Evolutionary conservation across 192 early-diverging fungal genomes (phyloP).

Genomic region (Piromyces finnis): DNA sequence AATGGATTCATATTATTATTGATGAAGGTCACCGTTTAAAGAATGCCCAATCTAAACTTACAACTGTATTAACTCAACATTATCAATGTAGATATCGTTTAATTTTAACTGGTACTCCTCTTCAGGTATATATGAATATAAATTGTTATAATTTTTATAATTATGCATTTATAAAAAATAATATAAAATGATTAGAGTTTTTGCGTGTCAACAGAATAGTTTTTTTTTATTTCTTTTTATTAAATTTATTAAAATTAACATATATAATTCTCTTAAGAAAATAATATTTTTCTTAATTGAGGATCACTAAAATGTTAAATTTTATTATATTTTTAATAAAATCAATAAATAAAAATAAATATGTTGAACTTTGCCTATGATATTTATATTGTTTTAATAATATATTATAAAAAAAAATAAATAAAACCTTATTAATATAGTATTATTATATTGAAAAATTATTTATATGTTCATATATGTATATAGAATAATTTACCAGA

Average conservation of each 20-base stretch:
- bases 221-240: too few species aligned
- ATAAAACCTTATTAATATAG: too few species aligned
- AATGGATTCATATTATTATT: constrained; percentile 97
- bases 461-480: too few species aligned
- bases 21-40: constrained; percentile 99
- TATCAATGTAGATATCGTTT: constrained; percentile 80
- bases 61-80: constrained; percentile 65
- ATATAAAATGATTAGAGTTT: too few species aligned
- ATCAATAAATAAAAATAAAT: neutral
- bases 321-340: neutral
- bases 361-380: neutral
- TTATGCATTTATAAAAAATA: too few species aligned
- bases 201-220: too few species aligned
- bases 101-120: constrained; percentile 94
- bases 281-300: neutral
- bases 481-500: constrained; percentile 86
- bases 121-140: too few species aligned
- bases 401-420: too few species aligned
- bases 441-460: too few species aligned
- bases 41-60: constrained; percentile 76
- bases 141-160: too few species aligned
- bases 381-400: neutral
- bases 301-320: neutral
- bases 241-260: neutral
- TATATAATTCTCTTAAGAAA: neutral